Evolutionary conservation across 2,329 filamentous ascomycete genomes (phyloP).

Genomic region (Pseudonectria buxi): DNA sequence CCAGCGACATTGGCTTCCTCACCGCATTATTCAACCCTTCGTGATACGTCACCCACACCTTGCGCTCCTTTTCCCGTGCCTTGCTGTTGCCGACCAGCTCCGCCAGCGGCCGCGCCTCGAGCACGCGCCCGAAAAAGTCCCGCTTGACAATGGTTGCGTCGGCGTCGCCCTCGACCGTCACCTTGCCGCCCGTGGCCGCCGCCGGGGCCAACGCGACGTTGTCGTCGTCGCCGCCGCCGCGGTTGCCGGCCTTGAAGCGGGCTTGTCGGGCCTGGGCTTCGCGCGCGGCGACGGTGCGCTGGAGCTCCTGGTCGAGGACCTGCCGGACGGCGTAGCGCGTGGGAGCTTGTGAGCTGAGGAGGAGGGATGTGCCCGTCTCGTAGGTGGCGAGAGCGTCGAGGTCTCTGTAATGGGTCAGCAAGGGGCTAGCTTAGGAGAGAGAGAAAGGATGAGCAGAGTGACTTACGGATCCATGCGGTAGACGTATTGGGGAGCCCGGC

Average conservation of each 20-base stretch:
- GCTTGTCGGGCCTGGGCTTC: slow-evolving; percentile 61
- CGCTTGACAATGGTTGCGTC: slow-evolving; percentile 49
- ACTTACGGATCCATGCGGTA: slow-evolving; percentile 93
- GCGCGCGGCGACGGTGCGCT: slow-evolving; percentile 61
- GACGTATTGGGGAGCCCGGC: slow-evolving; percentile 64
- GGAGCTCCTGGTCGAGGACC: slow-evolving; percentile 85
- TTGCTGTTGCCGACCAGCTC: slow-evolving; percentile 35
- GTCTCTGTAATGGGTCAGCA: slow-evolving; percentile 33
- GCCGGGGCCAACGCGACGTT: slow-evolving; percentile 34
- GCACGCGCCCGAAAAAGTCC: slow-evolving; percentile 79
- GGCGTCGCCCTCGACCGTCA: slow-evolving; percentile 24
- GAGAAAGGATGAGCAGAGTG: background rate
- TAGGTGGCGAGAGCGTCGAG: slow-evolving; percentile 76
- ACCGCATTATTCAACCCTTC: slow-evolving; percentile 92
- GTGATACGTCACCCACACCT: slow-evolving; percentile 83
- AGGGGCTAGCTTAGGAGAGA: slow-evolving; percentile 1
- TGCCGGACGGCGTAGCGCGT: slow-evolving; percentile 90
- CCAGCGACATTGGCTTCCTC: slow-evolving; percentile 74
- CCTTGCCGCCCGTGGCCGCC: slow-evolving; percentile 27
- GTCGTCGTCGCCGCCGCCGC: slow-evolving; percentile 11
- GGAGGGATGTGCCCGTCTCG: slow-evolving; percentile 55
- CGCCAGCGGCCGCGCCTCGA: slow-evolving; percentile 38
- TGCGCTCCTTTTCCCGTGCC: slow-evolving; percentile 40
- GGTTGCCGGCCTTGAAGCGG: slow-evolving; percentile 50
- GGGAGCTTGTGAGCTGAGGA: slow-evolving; percentile 56